A percentile compares a stretch with the other conserved stretches of the same genome.
These are phyloP conservation scores for Cadophora luteo-olivacea DNA, from an alignment of 2,329 filamentous ascomycete species.

Conservation along the genomic window DNA sequence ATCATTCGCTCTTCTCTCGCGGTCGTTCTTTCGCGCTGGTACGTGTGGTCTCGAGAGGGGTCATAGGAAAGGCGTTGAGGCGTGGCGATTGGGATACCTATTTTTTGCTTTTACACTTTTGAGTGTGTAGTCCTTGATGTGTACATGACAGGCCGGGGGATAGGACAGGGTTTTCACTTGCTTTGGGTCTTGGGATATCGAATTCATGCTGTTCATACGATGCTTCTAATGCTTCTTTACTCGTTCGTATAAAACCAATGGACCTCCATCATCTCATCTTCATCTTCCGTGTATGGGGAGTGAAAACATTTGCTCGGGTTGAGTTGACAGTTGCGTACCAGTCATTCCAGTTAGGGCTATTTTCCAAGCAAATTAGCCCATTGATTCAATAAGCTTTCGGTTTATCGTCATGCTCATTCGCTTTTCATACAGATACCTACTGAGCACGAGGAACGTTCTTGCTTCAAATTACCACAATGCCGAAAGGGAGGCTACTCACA, in stretches of 20 bases:
- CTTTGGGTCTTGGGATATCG: conserved; percentile 20
- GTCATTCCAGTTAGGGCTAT: neutral
- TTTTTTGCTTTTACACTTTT: conserved; percentile 26
- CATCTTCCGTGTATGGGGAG: too few relatives aligned
- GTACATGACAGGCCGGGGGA: conserved; percentile 16
- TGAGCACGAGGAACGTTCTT: neutral
- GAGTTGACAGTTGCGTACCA: neutral
- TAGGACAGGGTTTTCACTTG: conserved; percentile 11
- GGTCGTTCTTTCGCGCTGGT: conserved; percentile 39
- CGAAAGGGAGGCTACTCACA: neutral
- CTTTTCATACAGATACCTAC: too few relatives aligned
- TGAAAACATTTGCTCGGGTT: neutral
- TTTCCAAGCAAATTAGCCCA: too few relatives aligned
- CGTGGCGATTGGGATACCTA: conserved; percentile 39
- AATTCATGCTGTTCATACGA: conserved; percentile 26
- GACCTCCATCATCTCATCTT: neutral
- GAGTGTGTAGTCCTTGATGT: conserved; percentile 17
- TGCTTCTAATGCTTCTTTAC: conserved; percentile 3
- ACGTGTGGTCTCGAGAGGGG: conserved; percentile 40
- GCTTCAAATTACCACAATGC: neutral
- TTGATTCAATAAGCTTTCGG: too few relatives aligned
- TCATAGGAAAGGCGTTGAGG: conserved; percentile 41
- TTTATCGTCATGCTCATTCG: too few relatives aligned
- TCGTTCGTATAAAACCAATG: neutral
- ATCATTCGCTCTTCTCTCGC: conserved; percentile 35